These are phyloP conservation scores for Ophiocordyceps camponoti-floridani DNA, from an alignment of 2,329 filamentous ascomycete species.

Conservation along the genomic window DNA sequence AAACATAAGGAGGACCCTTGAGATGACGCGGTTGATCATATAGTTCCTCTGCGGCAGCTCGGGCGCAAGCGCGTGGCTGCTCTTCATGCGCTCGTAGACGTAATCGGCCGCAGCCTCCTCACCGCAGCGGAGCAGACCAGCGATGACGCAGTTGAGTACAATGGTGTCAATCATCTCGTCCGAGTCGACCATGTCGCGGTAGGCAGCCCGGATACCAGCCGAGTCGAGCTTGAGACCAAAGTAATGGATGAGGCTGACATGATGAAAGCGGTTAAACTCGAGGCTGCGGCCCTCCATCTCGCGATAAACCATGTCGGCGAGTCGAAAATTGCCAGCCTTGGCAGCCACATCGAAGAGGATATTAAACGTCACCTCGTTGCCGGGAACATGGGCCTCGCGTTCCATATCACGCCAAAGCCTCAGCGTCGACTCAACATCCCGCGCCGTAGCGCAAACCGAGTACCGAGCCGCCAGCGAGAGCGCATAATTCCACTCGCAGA, in stretches of 20 bases:
- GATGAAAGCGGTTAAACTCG: slow-evolving; percentile 58
- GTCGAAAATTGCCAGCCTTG: slow-evolving; percentile 64
- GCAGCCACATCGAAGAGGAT: slow-evolving; percentile 79
- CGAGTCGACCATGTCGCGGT: slow-evolving; percentile 63
- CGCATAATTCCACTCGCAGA: slow-evolving; percentile 66
- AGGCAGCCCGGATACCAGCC: slow-evolving; percentile 56
- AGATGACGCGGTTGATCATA: slow-evolving; percentile 29
- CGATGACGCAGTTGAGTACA: slow-evolving; percentile 73
- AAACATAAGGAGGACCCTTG: slow-evolving; percentile 39
- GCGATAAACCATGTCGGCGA: slow-evolving; percentile 69
- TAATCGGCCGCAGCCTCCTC: slow-evolving; percentile 63
- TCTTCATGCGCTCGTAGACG: slow-evolving; percentile 74
- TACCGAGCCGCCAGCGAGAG: slow-evolving; percentile 64
- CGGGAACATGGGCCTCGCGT: slow-evolving; percentile 41
- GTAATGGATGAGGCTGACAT: slow-evolving; percentile 69
- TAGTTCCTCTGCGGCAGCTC: slow-evolving; percentile 26
- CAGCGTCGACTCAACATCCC: slow-evolving; percentile 41
- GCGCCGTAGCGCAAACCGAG: slow-evolving; percentile 41
- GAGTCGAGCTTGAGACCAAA: slow-evolving; percentile 61
- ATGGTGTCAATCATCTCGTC: slow-evolving; percentile 80
- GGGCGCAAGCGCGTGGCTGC: slow-evolving; percentile 24
- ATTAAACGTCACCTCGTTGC: slow-evolving; percentile 74
- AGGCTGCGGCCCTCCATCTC: slow-evolving; percentile 62
- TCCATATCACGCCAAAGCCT: slow-evolving; percentile 87
- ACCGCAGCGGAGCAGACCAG: slow-evolving; percentile 55